Conservation (phyloP, 306 rosid genomes). For the Prunus mongolica region DNA sequence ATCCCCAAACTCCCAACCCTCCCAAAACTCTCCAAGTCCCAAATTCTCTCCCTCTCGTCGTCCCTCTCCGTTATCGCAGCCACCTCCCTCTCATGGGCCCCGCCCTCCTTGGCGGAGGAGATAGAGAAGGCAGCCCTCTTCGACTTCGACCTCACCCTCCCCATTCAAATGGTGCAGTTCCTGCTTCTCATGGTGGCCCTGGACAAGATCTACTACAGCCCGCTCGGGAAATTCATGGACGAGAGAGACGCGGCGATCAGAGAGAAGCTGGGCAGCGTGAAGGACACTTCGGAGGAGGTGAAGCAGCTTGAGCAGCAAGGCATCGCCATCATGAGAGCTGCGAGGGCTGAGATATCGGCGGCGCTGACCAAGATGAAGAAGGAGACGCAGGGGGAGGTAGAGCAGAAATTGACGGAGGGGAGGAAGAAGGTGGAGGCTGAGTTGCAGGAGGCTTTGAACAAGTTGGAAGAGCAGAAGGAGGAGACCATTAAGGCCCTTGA, state of each 20-base stretch:
- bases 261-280: constrained; percentile 75
- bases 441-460: constrained; percentile 69
- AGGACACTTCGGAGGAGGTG: constrained; percentile 75
- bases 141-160: constrained; percentile 88
- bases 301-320: constrained; percentile 87
- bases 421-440: constrained; percentile 81
- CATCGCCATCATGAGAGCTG: constrained; percentile 60
- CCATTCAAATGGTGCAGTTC: constrained; percentile 66
- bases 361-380: constrained; percentile 90
- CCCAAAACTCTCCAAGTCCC: constrained; percentile 34
- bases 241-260: constrained; percentile 66
- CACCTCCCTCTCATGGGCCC: constrained; percentile 47
- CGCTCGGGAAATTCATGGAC: constrained; percentile 89
- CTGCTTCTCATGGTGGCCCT: constrained; percentile 75
- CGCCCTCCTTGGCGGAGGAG: constrained; percentile 58
- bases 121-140: constrained; percentile 87
- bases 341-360: constrained; percentile 82
- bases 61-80: constrained; percentile 55
- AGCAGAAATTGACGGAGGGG: constrained; percentile 72
- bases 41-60: constrained; percentile 23
- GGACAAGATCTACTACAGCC: constrained; percentile 78
- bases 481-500: constrained; percentile 79
- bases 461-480: constrained; percentile 70
- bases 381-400: constrained; percentile 84
- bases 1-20: constrained; percentile 43